phyloP scores from a whole-genome alignment of 345 rosid species.

The Tarenaya hassleriana region DNA sequence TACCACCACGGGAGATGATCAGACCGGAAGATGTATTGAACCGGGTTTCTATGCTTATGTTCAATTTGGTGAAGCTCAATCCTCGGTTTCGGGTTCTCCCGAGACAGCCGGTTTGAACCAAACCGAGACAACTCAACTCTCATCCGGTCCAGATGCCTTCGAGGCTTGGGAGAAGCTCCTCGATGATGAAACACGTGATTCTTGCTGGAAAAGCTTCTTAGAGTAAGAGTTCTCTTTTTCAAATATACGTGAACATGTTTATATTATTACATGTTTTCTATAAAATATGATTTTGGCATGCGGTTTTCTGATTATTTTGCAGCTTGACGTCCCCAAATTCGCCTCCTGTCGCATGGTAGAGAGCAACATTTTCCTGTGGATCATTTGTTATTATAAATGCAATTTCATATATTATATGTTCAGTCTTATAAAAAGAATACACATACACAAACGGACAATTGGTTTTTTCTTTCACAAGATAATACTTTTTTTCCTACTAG shows the following conservation, averaged over 20 bases:
- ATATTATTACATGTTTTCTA: background rate
- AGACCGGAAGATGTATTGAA: constrained; percentile 7
- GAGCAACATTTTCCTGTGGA: background rate
- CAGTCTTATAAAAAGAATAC: too few relatives aligned
- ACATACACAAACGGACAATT: too few relatives aligned
- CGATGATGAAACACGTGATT: constrained; percentile 48
- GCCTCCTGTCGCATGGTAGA: constrained; percentile 39
- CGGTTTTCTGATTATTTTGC: constrained; percentile 19
- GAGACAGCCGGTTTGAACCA: constrained; percentile 21
- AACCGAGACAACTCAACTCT: constrained; percentile 22
- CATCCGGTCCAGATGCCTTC: constrained; percentile 23
- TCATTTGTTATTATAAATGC: constrained; percentile 2
- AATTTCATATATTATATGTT: too few relatives aligned
- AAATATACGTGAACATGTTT: constrained; percentile 1
- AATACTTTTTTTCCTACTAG: too few relatives aligned
- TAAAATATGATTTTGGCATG: constrained; percentile 7
- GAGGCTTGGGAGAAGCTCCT: constrained; percentile 59
- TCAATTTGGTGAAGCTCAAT: constrained; percentile 24
- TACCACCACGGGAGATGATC: constrained; percentile 13
- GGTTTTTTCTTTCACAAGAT: too few relatives aligned
- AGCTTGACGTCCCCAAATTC: constrained; percentile 36
- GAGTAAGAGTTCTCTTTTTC: constrained; percentile 30
- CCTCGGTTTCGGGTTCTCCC: constrained; percentile 31
- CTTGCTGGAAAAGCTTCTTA: constrained; percentile 65
- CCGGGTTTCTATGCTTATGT: constrained; percentile 7